Conservation (phyloP, 2,329 filamentous ascomycete species). For the Cladophialophora immunda region DNA sequence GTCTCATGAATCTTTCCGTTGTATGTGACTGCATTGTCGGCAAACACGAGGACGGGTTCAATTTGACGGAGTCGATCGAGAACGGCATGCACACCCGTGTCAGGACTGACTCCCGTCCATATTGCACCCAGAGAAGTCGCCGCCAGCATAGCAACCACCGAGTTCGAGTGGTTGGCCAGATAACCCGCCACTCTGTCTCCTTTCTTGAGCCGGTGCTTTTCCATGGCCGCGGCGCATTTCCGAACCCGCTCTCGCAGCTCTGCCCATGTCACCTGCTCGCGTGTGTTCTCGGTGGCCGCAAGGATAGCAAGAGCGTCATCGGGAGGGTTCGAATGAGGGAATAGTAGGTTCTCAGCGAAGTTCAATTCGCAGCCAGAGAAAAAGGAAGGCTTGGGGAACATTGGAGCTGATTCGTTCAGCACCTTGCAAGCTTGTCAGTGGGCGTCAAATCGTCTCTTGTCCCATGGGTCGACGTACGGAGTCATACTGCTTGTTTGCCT, state of each 20-base stretch:
- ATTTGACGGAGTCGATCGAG: conserved; percentile 88
- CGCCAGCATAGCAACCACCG: conserved; percentile 86
- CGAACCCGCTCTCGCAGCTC: conserved; percentile 81
- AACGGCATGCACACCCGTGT: conserved; percentile 90
- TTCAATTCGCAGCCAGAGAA: conserved; percentile 83
- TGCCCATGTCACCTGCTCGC: conserved; percentile 76
- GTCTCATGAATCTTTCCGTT: conserved; percentile 91
- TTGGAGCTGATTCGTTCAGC: conserved; percentile 69
- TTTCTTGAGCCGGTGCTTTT: conserved; percentile 68
- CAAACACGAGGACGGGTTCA: conserved; percentile 80
- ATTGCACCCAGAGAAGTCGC: conserved; percentile 83
- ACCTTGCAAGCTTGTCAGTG: conserved; percentile 60
- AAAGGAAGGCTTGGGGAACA: conserved; percentile 89
- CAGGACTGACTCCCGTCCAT: conserved; percentile 93
- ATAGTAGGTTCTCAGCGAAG: conserved; percentile 94
- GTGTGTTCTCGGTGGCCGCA: conserved; percentile 77
- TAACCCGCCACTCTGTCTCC: conserved; percentile 75
- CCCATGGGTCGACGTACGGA: conserved; percentile 43
- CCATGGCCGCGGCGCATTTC: conserved; percentile 74
- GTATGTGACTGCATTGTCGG: conserved; percentile 87
- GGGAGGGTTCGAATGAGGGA: conserved; percentile 68
- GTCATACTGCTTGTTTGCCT: conserved; percentile 67
- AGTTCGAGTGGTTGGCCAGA: conserved; percentile 88
- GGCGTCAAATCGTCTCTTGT: not conserved
- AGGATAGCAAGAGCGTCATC: conserved; percentile 75